Percentiles rank a stretch among this genome's conserved stretches.
These are phyloP conservation scores for Boletus tomentosulus DNA, from an alignment of 768 basidiomycete genomes.

Conservation along the genomic window DNA sequence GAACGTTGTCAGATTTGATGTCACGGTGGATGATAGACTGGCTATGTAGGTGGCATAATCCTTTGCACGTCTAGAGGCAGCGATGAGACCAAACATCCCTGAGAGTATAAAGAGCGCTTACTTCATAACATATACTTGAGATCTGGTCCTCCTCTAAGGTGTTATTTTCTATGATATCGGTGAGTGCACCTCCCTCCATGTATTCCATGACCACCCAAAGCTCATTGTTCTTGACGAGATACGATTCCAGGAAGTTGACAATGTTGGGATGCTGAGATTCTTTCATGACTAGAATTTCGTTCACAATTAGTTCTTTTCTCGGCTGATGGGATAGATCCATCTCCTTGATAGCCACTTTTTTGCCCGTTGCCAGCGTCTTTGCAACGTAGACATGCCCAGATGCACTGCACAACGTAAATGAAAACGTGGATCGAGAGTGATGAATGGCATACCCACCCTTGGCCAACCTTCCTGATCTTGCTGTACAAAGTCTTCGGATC, in stretches of 20 bases:
- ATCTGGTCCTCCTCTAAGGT: constrained; percentile 94
- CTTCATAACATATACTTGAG: constrained; percentile 87
- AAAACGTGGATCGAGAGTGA: background rate
- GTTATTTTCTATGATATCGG: constrained; percentile 97
- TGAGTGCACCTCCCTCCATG: constrained; percentile 97
- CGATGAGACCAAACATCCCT: background rate
- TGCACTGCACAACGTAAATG: constrained; percentile 51
- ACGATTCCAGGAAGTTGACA: constrained; percentile 91
- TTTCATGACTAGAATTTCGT: constrained; percentile 98
- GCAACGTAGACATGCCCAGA: constrained; percentile 98
- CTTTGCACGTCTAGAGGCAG: constrained; percentile 79
- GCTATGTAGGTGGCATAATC: constrained; percentile 86
- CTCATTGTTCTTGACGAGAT: constrained; percentile 82
- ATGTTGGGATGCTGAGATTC: constrained; percentile 97
- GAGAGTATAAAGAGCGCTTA: constrained; percentile 34
- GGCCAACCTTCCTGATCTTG: constrained; percentile 98
- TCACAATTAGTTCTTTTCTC: constrained; percentile 95
- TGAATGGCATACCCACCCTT: constrained; percentile 65
- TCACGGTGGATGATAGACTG: constrained; percentile 96
- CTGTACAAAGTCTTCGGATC: constrained; percentile 90
- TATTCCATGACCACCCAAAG: constrained; percentile 99
- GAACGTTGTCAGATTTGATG: constrained; percentile 95
- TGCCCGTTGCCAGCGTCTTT: constrained; percentile 77
- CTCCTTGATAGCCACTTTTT: constrained; percentile 96
- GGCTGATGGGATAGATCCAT: constrained; percentile 96